Percentiles rank a stretch among this genome's conserved stretches.
phyloP scores from a whole-genome alignment of 345 rosid genomes.

The Populus deltoides region DNA sequence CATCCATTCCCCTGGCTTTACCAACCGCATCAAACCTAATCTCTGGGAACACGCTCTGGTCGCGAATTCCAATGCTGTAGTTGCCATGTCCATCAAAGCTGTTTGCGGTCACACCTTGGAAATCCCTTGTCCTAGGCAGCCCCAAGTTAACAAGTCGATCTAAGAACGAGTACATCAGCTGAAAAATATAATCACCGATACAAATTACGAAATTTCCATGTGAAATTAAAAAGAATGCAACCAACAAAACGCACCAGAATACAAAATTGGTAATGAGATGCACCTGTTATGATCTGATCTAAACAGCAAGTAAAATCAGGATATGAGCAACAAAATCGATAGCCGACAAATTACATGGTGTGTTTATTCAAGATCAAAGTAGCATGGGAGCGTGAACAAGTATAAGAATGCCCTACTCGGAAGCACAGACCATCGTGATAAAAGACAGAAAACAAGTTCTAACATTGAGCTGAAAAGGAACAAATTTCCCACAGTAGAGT shows the following conservation, averaged over 20 bases:
- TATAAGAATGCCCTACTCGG: background rate
- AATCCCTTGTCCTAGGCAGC: conserved; percentile 90
- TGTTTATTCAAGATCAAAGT: background rate
- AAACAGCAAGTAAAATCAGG: background rate
- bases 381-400: background rate
- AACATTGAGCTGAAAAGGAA: background rate
- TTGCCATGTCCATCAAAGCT: conserved; percentile 96
- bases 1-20: conserved; percentile 85
- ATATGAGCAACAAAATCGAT: background rate
- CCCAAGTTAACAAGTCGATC: conserved; percentile 91
- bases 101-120: conserved; percentile 75
- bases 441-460: background rate
- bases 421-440: background rate
- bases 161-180: conserved; percentile 87
- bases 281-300: background rate
- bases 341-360: background rate
- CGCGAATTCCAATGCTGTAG: conserved; percentile 75
- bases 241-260: background rate
- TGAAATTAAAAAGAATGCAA: background rate
- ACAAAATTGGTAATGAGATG: background rate
- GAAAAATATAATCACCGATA: conserved; percentile 20
- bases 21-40: conserved; percentile 65
- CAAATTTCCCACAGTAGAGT: background rate
- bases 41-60: conserved; percentile 88
- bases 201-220: background rate